These are phyloP conservation scores for Schizonepeta tenuifolia DNA, from an alignment of 257 asterid species.

Conservation along the genomic window DNA sequence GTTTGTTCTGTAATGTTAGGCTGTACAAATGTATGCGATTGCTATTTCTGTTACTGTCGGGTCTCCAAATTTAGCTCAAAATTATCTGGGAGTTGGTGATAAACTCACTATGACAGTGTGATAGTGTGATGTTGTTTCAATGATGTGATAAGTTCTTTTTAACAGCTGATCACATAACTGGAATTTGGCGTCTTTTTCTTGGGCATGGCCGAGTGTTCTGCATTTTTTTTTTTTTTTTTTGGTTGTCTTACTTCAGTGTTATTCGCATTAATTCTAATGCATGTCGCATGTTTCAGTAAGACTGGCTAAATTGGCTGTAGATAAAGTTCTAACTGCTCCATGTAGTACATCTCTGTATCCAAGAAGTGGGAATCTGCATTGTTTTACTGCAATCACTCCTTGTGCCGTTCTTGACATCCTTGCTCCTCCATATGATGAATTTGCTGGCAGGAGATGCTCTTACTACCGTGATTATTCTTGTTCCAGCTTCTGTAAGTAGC, in stretches of 20 bases:
- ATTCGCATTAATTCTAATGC: neutral
- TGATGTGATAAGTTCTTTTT: neutral
- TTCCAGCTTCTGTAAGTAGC: conserved; percentile 66
- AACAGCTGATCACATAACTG: neutral
- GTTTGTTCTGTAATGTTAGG: no score
- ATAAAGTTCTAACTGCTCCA: conserved; percentile 83
- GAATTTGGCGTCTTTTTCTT: conserved; percentile 6
- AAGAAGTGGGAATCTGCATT: conserved; percentile 80
- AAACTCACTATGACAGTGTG: neutral
- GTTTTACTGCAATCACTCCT: conserved; percentile 89
- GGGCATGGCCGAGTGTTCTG: neutral
- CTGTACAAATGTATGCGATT: neutral
- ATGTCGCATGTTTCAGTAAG: conserved; percentile 58
- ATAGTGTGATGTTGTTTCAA: neutral
- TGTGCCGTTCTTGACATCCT: conserved; percentile 96
- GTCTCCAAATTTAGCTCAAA: neutral
- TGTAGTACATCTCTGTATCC: conserved; percentile 75
- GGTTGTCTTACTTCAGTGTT: conserved; percentile 26
- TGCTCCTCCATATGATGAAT: conserved; percentile 86
- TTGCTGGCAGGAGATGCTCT: conserved; percentile 77
- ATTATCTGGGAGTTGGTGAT: neutral
- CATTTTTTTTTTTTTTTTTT: no score
- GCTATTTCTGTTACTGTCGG: neutral
- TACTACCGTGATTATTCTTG: conserved; percentile 82
- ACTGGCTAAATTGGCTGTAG: conserved; percentile 82